These are phyloP conservation scores for Chenopodium album DNA, from an alignment of 148 eudicot species.

Conservation along the genomic window DNA sequence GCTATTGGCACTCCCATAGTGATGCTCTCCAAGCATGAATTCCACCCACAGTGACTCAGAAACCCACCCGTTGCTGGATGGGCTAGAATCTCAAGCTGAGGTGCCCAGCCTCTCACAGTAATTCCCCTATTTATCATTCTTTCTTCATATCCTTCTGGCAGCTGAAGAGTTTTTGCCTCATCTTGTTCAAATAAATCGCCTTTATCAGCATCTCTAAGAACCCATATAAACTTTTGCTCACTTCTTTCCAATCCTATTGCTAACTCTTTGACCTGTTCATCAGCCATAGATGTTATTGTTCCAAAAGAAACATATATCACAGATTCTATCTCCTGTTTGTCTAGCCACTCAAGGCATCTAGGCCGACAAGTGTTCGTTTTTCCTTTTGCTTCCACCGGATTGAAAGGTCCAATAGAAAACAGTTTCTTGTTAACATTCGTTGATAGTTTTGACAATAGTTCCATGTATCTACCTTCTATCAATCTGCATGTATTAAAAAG, in stretches of 20 bases:
- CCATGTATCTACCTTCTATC: conserved; percentile 45
- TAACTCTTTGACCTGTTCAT: conserved; percentile 48
- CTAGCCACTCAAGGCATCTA: conserved; percentile 53
- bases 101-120: conserved; percentile 61
- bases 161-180: conserved; percentile 9
- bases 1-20: conserved; percentile 62
- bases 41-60: conserved; percentile 70
- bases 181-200: conserved; percentile 17
- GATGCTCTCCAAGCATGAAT: conserved; percentile 63
- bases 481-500: conserved; percentile 39
- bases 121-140: conserved; percentile 41
- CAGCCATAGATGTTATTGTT: conserved; percentile 39
- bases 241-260: conserved; percentile 60
- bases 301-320: conserved; percentile 73
- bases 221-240: conserved; percentile 66
- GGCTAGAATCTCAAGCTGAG: conserved; percentile 53
- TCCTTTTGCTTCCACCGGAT: conserved; percentile 23
- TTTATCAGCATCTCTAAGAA: conserved; percentile 36
- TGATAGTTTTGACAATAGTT: conserved; percentile 28
- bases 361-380: conserved; percentile 13
- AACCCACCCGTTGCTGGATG: conserved; percentile 60
- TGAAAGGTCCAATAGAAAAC: conserved; percentile 51
- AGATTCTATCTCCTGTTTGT: conserved; percentile 46
- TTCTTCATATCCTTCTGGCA: conserved; percentile 60
- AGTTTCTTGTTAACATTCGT: conserved; percentile 24